Conservation (phyloP, 345 rosid genomes). For the Garcia nutans region DNA sequence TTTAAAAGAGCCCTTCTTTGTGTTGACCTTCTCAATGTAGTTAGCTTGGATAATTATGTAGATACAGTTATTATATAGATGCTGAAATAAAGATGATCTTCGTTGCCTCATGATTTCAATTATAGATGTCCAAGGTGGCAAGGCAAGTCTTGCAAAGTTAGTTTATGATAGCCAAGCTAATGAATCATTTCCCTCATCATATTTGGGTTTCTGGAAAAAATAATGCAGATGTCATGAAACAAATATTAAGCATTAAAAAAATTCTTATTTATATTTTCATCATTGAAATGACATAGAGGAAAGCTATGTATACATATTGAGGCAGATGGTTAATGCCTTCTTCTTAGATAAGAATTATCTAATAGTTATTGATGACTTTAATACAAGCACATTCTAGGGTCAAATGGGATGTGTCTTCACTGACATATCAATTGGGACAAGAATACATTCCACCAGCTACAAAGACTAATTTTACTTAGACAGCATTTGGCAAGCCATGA, state of each 20-base stretch:
- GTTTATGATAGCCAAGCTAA: slow-evolving; percentile 10
- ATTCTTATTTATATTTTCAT: background rate
- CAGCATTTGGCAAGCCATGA: slow-evolving; percentile 10
- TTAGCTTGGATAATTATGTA: slow-evolving; percentile 3
- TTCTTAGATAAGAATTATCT: background rate
- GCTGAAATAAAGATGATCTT: background rate
- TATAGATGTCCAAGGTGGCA: slow-evolving; percentile 18
- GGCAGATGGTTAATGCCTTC: background rate
- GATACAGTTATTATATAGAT: background rate
- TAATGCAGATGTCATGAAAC: background rate
- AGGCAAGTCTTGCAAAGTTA: slow-evolving; percentile 18
- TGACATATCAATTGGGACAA: slow-evolving; percentile 14
- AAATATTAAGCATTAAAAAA: background rate
- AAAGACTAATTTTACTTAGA: background rate
- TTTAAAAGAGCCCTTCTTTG: too few relatives aligned
- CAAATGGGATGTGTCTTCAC: slow-evolving; percentile 6
- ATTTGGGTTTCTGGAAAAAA: slow-evolving; percentile 14
- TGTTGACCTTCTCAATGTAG: background rate
- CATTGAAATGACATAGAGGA: background rate
- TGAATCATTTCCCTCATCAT: background rate
- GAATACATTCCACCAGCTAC: slow-evolving; percentile 17
- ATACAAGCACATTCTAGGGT: background rate
- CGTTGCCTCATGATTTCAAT: slow-evolving; percentile 20
- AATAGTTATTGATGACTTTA: background rate
- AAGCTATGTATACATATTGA: slow-evolving; percentile 9